Base-by-base conservation (phyloP, 1,139 yeast genomes). In the Debaryomyces singareniensis region DNA sequence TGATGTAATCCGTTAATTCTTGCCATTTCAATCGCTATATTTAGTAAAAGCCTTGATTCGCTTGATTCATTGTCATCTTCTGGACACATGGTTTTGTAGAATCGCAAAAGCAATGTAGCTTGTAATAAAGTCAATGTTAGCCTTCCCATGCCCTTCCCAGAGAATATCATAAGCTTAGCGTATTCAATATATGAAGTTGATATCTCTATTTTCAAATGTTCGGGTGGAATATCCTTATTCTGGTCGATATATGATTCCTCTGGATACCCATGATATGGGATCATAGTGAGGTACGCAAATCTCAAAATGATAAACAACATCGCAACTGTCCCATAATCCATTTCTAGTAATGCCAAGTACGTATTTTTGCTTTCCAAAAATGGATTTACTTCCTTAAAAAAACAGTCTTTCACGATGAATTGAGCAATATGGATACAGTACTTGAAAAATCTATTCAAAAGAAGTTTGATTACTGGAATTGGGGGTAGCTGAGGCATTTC, bases 371-470 rank as follows among this genome's bases (percentile, higher is more conserved):
- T 9, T 26, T 18, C 18, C 3, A 26, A 16, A 7, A 26, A 15
- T n/a, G 7, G 20, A n/a, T 26, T n/a, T 5, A 30, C 11, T 6
- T 45, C 44, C 5, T 32, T 29, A 18, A 44, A 36, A 30, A 58
- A 59, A 5, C 43, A 43, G 4, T 35, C 36, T 33, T 58, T 58
- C 27, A 60, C 64, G 23, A 60, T 32, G 34, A 51, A 56, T 3
- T 67, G 67, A 27, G 52, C 43, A 28, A 50, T 42, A 3, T 59
- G 54, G 31, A 56, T 56, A 55, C 35, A 12, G 37, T 30, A 5
- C 25, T 23, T 31, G 58, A 58, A 38, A 21, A 33, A 33, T 5
- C 29, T 22, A 12, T 24, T 15, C 15, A 30, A 13, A 12, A 33
- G 30, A 5, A 30, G 13, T 10, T 25, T 24, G 11, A 30, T 24